Evolutionary conservation across 2,329 filamentous ascomycete species (phyloP), one percentile per base, ranked within the genome.

Genomic region (Zopfia rhizophila): DNA sequence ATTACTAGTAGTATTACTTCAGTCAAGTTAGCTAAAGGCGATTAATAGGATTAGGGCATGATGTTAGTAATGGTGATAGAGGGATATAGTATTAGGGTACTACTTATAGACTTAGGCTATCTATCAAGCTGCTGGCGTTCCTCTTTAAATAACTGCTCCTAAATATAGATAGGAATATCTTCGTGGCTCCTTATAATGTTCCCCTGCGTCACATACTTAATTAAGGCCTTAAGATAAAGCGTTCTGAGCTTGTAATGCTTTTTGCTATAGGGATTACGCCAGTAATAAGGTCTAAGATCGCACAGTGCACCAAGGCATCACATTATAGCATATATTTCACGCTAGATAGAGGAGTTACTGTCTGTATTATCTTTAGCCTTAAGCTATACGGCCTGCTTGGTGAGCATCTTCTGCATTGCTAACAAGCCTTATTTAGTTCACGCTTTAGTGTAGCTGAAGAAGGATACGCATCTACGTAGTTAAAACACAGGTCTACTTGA

Each of bases 241-340:
- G 55, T 61, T 24, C 40, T 58, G 1, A 72, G 59, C 42, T 52
- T 64, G 36, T 71, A 63, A 48, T 73, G 63, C 56, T 72, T 63
- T 60, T 70, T 55, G 46, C 56, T 41, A 21, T 53, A 13, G 14
- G 63, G 62, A 45, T 72, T 62, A 29, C 56, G 48, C 68, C 60
- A 74, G 55, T 61, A 72, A 45, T 71, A 56, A 29, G 59, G 59
- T 16, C 61, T 58, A 30, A 55, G 49, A 30, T 61, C 30, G 44
- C 57, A 72, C 28, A 50, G 59, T 38, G 51, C 45, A 8, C 62
- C 55, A 38, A 58, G 58, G 38, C 61, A 73, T 18, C 56, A 62
- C 46, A 73, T 66, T 11, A 60, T 27, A 27, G 29, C 48, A 46
- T 73, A 72, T 6, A 72, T 59, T 27, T 65, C 46, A 12, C 46